Base-by-base conservation (phyloP, 2,329 filamentous ascomycete species). In the Exophiala calicioides region DNA sequence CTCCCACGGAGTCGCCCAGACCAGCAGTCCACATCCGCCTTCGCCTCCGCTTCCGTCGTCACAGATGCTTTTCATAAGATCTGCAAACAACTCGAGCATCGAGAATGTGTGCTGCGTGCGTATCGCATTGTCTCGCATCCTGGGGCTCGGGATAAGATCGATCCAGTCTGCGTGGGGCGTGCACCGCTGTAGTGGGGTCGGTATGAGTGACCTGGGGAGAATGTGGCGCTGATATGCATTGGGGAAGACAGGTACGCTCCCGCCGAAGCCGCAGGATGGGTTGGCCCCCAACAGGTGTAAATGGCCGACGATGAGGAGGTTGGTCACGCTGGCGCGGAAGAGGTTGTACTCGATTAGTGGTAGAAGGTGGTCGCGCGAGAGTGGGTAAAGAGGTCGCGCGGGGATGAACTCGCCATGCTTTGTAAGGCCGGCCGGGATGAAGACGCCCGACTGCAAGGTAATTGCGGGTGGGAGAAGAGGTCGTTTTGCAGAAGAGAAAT, bases 361-460 rank as follows among this genome's bases (percentile, higher is more conserved):
- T 6, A 36, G 4, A 5, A 36, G 16, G n/a, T 36, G 29, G 90
- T 89, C 58, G 85, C 86, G 16, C n/a, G 24, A 27, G 24, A 27
- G 24, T 27, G 24, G 24, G 12, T 7, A 27, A 12, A 12, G 7
- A 27, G 24, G 7, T 7, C 24, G 7, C 7, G 24, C 24, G 24
- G 24, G 24, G 24, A 7, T 27, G 24, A 12, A 27, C 12, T 7
- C 12, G 24, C 24, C 7, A 27, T 27, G 24, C n/a, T n/a, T n/a
- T n/a, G 24, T 7, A 12, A 27, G 24, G 24, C 24, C 24, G 24
- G n/a, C n/a, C n/a, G n/a, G n/a, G n/a, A n/a, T n/a, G n/a, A n/a
- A n/a, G n/a, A n/a, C n/a, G n/a, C n/a, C n/a, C n/a, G n/a, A n/a
- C n/a, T n/a, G n/a, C n/a, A n/a, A n/a, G n/a, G n/a, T n/a, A n/a